Percentiles rank a stretch among this genome's conserved stretches.
phyloP scores from a whole-genome alignment of 2,329 filamentous ascomycete species.

The Plectosphaerella plurivora region DNA sequence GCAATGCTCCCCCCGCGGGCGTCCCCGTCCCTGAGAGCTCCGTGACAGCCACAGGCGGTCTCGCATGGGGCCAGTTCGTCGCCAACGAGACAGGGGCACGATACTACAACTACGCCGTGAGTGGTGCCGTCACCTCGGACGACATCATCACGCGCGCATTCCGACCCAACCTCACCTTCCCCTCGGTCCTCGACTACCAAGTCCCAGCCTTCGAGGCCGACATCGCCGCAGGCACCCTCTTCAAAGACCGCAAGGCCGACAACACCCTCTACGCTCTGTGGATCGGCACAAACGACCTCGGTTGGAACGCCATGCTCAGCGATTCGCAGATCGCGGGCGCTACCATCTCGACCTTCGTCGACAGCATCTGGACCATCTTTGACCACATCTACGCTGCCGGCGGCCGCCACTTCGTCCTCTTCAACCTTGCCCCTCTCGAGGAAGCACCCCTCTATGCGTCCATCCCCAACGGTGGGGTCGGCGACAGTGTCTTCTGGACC shows the following conservation, averaged over 20 bases:
- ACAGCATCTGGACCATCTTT: conserved; percentile 63
- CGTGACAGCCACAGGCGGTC: conserved; percentile 59
- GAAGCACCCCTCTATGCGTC: conserved; percentile 62
- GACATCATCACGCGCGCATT: conserved; percentile 53
- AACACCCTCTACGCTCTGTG: conserved; percentile 72
- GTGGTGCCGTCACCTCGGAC: conserved; percentile 70
- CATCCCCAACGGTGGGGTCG: conserved; percentile 34
- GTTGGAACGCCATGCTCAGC: conserved; percentile 59
- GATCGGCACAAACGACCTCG: conserved; percentile 81
- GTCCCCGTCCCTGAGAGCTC: conserved; percentile 38
- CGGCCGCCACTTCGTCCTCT: conserved; percentile 65
- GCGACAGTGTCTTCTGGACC: conserved; percentile 39
- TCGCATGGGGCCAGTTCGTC: conserved; percentile 65
- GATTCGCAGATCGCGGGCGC: conserved; percentile 57
- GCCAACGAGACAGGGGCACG: conserved; percentile 52
- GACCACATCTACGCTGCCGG: conserved; percentile 61
- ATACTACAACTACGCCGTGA: conserved; percentile 66
- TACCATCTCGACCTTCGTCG: conserved; percentile 59
- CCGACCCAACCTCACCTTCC: conserved; percentile 51
- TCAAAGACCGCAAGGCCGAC: conserved; percentile 37
- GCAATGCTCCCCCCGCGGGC: conserved; percentile 59
- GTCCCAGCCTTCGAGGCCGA: conserved; percentile 53
- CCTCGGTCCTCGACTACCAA: conserved; percentile 59
- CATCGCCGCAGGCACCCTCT: conserved; percentile 33
- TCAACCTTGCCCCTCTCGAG: conserved; percentile 66